Percentiles rank a stretch among this genome's conserved stretches.
These are phyloP conservation scores for Brettanomyces bruxellensis DNA, from an alignment of 805 yeast genomes.

Conservation along the genomic window DNA sequence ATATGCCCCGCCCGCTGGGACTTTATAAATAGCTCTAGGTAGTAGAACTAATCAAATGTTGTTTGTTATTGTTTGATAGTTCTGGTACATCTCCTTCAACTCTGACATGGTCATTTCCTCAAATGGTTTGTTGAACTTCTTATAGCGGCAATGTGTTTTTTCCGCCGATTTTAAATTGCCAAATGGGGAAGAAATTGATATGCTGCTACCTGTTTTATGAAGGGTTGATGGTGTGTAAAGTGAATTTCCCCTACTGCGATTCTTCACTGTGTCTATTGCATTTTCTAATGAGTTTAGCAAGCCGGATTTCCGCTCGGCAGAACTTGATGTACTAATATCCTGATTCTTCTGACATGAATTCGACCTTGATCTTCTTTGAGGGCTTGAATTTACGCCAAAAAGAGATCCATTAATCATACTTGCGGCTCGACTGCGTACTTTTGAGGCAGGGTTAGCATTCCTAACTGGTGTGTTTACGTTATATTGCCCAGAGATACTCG, in stretches of 20 bases:
- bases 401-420: slow-evolving; percentile 20
- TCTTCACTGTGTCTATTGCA: slow-evolving; percentile 24
- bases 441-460: slow-evolving; percentile 1
- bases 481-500: not conserved
- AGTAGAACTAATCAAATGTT: not conserved
- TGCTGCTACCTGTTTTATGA: slow-evolving; percentile 15
- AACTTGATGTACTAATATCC: not conserved
- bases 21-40: not conserved
- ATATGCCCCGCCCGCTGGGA: not conserved
- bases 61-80: slow-evolving; percentile 19
- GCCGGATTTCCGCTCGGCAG: slow-evolving; percentile 11
- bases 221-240: slow-evolving; percentile 3
- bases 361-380: slow-evolving; percentile 1
- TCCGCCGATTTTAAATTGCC: not conserved
- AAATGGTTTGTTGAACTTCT: slow-evolving; percentile 18
- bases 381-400: slow-evolving; percentile 8
- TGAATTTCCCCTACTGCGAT: slow-evolving; percentile 23
- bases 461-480: not conserved
- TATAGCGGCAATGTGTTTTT: slow-evolving; percentile 3
- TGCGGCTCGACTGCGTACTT: slow-evolving; percentile 24
- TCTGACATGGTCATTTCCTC: slow-evolving; percentile 22
- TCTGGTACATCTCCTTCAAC: slow-evolving; percentile 18
- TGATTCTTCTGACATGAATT: not conserved
- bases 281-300: slow-evolving; percentile 23
- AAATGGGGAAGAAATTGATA: slow-evolving; percentile 7